Base-by-base conservation (phyloP, 1,284 basidiomycete genomes). In the Xanthoconium separans region DNA sequence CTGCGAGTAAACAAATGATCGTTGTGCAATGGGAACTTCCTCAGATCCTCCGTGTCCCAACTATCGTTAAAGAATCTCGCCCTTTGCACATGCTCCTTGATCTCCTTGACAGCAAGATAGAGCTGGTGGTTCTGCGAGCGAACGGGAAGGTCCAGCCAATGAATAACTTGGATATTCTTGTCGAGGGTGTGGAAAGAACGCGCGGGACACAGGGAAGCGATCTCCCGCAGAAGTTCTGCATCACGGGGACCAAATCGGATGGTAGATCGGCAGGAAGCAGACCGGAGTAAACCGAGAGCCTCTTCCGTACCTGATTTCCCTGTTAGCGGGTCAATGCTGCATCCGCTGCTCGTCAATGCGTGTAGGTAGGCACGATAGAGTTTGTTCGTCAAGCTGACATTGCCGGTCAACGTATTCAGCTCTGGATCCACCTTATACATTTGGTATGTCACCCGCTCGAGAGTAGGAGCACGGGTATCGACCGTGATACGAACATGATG, bases 281-380 rank as follows among this genome's bases (percentile, higher is more conserved):
- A 76, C 1, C 56, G 57, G 8, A 82, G 63, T 20, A 74, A 60
- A 15, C 61, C 54, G 7, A 81, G 57, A 1, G 79, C 79, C 51
- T 81, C 74, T 50, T 80, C 75, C 0, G 73, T 77, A 12, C 80
- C 81, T 0, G 74, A 76, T 27, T 66, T 72, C 7, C 69, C 62
- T 0, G 76, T 77, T 4, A 82, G 65, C 0, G 76, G 76, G 59
- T 82, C 81, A 3, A 71, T 66, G 9, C 76, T 60, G 24, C 70
- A 71, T 1, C 65, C 61, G 45, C 73, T 1, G 77, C 80, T 73
- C 0, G 76, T 80, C 6, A 77, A 44, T 1, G 77, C 77, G 44
- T 82, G 81, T 12, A 82, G 66, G 48, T 76, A 76, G 1, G 73
- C 66, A 45, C 34, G 70, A 56, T 72, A 79, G 2, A 78, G 57